Base-by-base conservation (phyloP, 345 rosid genomes). In the Populus nigra region DNA sequence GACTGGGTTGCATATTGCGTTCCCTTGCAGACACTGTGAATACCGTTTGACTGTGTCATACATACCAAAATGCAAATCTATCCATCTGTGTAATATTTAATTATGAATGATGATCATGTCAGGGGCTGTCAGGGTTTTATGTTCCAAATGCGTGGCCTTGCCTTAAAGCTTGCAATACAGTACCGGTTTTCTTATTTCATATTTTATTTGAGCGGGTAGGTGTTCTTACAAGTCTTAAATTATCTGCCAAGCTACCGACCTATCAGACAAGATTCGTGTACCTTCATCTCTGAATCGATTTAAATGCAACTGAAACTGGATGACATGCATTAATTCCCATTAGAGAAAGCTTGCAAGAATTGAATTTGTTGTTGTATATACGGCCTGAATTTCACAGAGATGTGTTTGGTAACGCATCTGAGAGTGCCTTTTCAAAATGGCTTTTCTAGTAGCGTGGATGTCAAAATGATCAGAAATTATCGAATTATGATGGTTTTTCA, bases 1-100 rank as follows among this genome's bases (percentile, higher is more conserved):
- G 99, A 55, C 78, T 87, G 73, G 98, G 99, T 63, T 92, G 99
- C 88, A 96, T 92, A 77, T 85, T 90, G 23, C 98, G 98, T 35
- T 85, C 89, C 75, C 90, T 92, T 53, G 88, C 97, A 0, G 99
- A 96, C 82, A 96, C 97, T 59, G 69, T 82, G 25, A 93, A 92
- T 78, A 87, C 88, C 7, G 98, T 96, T 81, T 96, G 86, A 90
- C 36, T 22, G n/a, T 7, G 22, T 25, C 49, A 12, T 41, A 55
- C 11, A 74, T 2, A 6, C 15, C 41, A 43, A 43, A 62, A 18
- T 43, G 39, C 29, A 45, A 45, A 63, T 43, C 33, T 16, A n/a
- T 29, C 29, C 77, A 31, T 16, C 20, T 12, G 17, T 12, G 16
- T 12, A 27, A n/a, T 69, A 23, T 59, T 3, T 59, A 0, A 23